phyloP scores from a whole-genome alignment of 176 grass and related monocot genomes.

The Oryza glaberrima region DNA sequence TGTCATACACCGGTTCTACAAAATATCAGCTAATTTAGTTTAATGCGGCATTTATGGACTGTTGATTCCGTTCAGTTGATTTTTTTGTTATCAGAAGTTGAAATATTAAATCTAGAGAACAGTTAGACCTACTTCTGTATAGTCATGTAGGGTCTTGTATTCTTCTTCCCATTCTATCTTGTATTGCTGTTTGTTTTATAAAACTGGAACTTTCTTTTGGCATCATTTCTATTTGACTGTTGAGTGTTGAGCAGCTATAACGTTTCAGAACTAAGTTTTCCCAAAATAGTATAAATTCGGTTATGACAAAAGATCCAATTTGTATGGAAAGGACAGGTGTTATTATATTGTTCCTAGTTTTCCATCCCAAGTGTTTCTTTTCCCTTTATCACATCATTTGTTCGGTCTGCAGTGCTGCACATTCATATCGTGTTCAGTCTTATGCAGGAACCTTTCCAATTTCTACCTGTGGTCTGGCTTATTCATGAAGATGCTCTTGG shows the following conservation, averaged over 20 bases:
- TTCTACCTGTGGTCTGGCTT: slow-evolving; percentile 88
- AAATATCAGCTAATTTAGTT: slow-evolving; percentile 10
- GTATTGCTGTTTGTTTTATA: not conserved
- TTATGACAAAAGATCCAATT: slow-evolving; percentile 17
- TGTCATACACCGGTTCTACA: not conserved
- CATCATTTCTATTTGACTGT: slow-evolving; percentile 4
- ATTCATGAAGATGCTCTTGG: slow-evolving; percentile 91
- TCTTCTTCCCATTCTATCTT: not conserved
- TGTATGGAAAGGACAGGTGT: slow-evolving; percentile 13
- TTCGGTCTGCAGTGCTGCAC: slow-evolving; percentile 51
- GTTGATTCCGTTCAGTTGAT: slow-evolving; percentile 26
- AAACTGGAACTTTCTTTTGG: not conserved
- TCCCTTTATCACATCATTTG: slow-evolving; percentile 13
- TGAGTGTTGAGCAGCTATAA: not conserved
- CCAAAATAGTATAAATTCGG: slow-evolving; percentile 4
- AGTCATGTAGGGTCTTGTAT: not conserved
- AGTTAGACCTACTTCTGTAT: slow-evolving; percentile 18
- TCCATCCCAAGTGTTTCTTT: slow-evolving; percentile 5
- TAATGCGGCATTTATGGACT: not conserved
- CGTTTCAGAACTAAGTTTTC: slow-evolving; percentile 9
- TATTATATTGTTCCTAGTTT: slow-evolving; percentile 1
- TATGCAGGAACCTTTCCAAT: slow-evolving; percentile 90
- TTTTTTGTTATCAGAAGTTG: slow-evolving; percentile 13
- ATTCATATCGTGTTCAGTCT: slow-evolving; percentile 74
- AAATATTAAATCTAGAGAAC: not conserved